Evolutionary conservation across 345 rosid genomes (phyloP).

Genomic region (Pistacia integerrima): DNA sequence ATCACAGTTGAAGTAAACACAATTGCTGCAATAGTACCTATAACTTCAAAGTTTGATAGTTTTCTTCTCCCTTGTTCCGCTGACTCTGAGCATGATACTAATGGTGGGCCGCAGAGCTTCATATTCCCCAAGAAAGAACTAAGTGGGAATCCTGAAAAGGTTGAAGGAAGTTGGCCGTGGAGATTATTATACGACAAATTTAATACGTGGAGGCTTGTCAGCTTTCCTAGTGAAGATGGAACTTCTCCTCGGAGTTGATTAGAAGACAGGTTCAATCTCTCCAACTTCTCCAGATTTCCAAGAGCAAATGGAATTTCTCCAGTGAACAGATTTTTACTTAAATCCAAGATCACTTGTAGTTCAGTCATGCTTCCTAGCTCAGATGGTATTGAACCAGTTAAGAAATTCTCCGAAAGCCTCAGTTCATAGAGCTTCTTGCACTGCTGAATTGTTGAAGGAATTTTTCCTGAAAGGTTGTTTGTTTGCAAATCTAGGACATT

Average conservation of each 20-base stretch:
- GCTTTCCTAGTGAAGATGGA: slow-evolving; percentile 60
- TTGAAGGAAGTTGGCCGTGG: slow-evolving; percentile 57
- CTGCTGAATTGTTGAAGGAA: slow-evolving; percentile 68
- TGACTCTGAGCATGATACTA: slow-evolving; percentile 40
- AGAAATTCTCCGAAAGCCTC: slow-evolving; percentile 62
- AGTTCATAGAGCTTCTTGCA: slow-evolving; percentile 76
- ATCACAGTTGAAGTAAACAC: slow-evolving; percentile 58
- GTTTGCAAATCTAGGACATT: slow-evolving; percentile 70
- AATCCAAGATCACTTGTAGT: slow-evolving; percentile 77
- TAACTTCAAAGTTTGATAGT: slow-evolving; percentile 48
- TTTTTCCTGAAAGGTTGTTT: slow-evolving; percentile 72
- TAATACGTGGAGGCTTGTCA: slow-evolving; percentile 72
- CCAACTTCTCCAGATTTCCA: slow-evolving; percentile 66
- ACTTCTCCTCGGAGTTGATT: slow-evolving; percentile 68
- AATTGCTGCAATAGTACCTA: slow-evolving; percentile 49
- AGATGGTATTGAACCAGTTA: slow-evolving; percentile 67
- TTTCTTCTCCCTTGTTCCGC: slow-evolving; percentile 23
- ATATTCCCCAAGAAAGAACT: slow-evolving; percentile 59
- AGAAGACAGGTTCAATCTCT: slow-evolving; percentile 67
- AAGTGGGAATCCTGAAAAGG: slow-evolving; percentile 56
- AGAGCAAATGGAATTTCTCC: slow-evolving; percentile 71
- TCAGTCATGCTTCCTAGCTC: slow-evolving; percentile 76
- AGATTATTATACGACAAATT: slow-evolving; percentile 80
- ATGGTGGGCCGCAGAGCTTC: slow-evolving; percentile 63
- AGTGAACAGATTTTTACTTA: slow-evolving; percentile 60